phyloP scores from a whole-genome alignment of 202 grass and related monocot species.

The Bolboschoenoplectus hybrid region DNA sequence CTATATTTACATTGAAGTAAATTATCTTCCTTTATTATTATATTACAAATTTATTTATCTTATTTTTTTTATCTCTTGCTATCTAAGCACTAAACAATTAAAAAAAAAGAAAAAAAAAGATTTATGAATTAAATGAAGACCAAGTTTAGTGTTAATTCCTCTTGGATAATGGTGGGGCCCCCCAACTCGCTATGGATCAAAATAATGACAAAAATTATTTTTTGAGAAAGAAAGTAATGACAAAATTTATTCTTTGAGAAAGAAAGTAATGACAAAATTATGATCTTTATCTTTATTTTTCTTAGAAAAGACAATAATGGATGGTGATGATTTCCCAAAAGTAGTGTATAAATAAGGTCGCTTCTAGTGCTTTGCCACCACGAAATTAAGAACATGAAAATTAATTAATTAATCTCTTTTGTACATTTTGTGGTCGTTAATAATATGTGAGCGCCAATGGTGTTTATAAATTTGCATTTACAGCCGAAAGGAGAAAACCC shows the following conservation, averaged over 20 bases:
- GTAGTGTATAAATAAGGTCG: not conserved
- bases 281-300: conserved; percentile 15
- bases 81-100: not conserved
- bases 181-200: not conserved
- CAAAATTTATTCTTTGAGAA: no score
- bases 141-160: not conserved
- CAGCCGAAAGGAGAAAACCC: not conserved
- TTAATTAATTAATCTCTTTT: not conserved
- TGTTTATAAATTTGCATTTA: not conserved
- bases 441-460: not conserved
- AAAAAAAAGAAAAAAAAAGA: not conserved
- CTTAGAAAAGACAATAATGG: conserved; percentile 18
- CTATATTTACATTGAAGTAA: no score
- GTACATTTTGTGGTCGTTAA: not conserved
- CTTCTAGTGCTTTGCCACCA: conserved; percentile 23
- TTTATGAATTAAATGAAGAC: not conserved
- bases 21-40: no score
- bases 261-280: conserved; percentile 31
- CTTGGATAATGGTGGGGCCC: conserved; percentile 1
- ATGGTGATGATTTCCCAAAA: conserved; percentile 25
- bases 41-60: not conserved
- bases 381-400: not conserved
- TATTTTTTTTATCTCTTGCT: not conserved
- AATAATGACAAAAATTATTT: conserved; percentile 20
- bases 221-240: no score